A percentile compares a stretch with the other conserved stretches of the same genome.
phyloP scores from a whole-genome alignment of 2,329 filamentous ascomycete genomes.

The Paraconiothyrium brasiliense region DNA sequence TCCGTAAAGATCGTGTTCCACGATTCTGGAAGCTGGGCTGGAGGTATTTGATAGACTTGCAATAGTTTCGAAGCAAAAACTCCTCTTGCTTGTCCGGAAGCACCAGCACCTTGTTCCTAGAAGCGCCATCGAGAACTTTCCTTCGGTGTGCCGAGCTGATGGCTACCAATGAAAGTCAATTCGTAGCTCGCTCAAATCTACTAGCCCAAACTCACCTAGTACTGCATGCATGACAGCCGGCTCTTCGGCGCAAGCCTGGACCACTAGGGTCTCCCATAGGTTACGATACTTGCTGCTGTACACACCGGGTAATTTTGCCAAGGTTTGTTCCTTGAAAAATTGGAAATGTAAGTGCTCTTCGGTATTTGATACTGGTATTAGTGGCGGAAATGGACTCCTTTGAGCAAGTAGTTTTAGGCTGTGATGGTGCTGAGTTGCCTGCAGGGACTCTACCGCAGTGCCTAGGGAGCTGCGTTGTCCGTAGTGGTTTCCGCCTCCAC shows the following conservation, averaged over 20 bases:
- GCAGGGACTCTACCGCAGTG: neutral
- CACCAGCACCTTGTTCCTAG: conserved; percentile 14
- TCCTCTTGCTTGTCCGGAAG: conserved; percentile 34
- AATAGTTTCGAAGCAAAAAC: conserved; percentile 53
- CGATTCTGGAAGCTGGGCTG: conserved; percentile 30
- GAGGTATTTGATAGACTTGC: conserved; percentile 51
- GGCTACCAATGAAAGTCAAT: conserved; percentile 28
- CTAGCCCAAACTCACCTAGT: conserved; percentile 24
- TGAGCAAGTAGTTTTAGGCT: neutral
- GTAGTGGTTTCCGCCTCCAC: conserved; percentile 43
- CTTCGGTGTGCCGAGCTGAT: conserved; percentile 50
- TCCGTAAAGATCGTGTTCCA: conserved; percentile 37
- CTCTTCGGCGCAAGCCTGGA: conserved; percentile 52
- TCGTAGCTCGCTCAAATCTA: neutral
- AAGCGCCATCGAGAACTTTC: conserved; percentile 18
- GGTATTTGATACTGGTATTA: conserved; percentile 18
- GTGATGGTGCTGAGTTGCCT: neutral
- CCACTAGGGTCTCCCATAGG: conserved; percentile 53
- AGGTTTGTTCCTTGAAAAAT: conserved; percentile 55
- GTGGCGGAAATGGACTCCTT: neutral
- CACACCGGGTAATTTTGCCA: conserved; percentile 43
- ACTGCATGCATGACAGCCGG: conserved; percentile 56
- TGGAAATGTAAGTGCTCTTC: conserved; percentile 52
- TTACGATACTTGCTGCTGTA: conserved; percentile 25
- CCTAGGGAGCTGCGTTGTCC: conserved; percentile 10